phyloP scores from a whole-genome alignment of 208 protist genomes.

The Acanthamoeba culbertsoni region DNA sequence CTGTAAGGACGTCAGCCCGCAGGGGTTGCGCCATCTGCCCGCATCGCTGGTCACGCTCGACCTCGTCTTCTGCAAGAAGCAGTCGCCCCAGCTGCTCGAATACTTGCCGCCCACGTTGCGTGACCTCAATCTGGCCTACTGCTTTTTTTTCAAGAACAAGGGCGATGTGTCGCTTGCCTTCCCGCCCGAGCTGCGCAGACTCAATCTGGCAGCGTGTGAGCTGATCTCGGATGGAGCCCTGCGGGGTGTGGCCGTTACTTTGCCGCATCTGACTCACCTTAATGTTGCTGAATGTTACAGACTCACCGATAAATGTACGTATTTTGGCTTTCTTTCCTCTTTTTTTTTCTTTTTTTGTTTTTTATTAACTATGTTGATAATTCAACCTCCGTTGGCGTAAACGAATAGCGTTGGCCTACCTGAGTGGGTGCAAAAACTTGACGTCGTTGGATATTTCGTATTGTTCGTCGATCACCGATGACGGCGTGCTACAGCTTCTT shows the following conservation, averaged over 20 bases:
- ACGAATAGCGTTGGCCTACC: not conserved
- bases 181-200: not conserved
- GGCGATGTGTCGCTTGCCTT: not conserved
- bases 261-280: not conserved
- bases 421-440: not conserved
- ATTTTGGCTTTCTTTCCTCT: not conserved
- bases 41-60: not conserved
- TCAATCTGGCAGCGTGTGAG: not conserved
- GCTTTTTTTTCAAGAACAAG: not conserved
- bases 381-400: not conserved
- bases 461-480: not conserved
- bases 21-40: not conserved
- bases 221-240: not conserved
- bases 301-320: not conserved
- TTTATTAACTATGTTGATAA: not conserved
- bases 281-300: not conserved
- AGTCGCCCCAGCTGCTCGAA: not conserved
- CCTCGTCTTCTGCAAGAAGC: not conserved
- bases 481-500: not conserved
- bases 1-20: not conserved
- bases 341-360: not conserved
- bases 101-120: not conserved
- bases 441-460: not conserved
- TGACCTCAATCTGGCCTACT: not conserved
- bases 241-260: not conserved